Evolutionary conservation across 2,329 filamentous ascomycete species (phyloP).

Genomic region (Blastomyces silverae): DNA sequence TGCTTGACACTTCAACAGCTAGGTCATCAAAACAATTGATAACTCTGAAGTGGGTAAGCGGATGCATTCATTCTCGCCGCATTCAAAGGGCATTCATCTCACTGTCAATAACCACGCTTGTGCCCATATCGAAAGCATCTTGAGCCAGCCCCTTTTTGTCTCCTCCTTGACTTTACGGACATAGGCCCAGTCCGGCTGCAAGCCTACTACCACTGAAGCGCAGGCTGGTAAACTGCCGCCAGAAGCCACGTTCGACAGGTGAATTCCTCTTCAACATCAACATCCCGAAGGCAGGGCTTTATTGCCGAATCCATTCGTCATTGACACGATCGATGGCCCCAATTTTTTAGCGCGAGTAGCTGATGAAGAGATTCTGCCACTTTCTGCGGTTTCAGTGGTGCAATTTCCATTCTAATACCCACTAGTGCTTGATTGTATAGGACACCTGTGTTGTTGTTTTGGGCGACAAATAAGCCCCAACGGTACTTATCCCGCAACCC

Average conservation of each 20-base stretch:
- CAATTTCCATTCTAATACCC: conserved; percentile 17
- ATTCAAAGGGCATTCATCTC: not conserved
- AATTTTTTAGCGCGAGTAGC: conserved; percentile 19
- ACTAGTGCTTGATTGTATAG: conserved; percentile 18
- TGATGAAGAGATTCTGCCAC: conserved; percentile 16
- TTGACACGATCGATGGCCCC: conserved; percentile 17
- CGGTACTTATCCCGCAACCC: conserved; percentile 14
- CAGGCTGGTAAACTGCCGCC: conserved; percentile 20
- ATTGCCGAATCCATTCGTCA: conserved; percentile 20
- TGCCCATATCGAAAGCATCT: not conserved
- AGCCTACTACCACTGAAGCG: conserved; percentile 17
- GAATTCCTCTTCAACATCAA: conserved; percentile 17
- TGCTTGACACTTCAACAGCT: not conserved
- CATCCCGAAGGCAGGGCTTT: conserved; percentile 17
- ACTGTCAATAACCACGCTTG: not conserved
- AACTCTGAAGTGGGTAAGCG: not conserved
- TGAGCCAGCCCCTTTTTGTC: conserved; percentile 16
- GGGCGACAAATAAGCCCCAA: conserved; percentile 21
- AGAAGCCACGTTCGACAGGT: conserved; percentile 20
- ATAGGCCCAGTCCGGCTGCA: conserved; percentile 18
- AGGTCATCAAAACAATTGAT: not conserved
- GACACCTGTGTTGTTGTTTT: conserved; percentile 14
- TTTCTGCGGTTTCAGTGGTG: conserved; percentile 12
- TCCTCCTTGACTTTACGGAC: conserved; percentile 19
- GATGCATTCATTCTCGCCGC: not conserved